Evolutionary conservation across 768 basidiomycete genomes (phyloP).

Genomic region (Tricholoma hemisulphureum): DNA sequence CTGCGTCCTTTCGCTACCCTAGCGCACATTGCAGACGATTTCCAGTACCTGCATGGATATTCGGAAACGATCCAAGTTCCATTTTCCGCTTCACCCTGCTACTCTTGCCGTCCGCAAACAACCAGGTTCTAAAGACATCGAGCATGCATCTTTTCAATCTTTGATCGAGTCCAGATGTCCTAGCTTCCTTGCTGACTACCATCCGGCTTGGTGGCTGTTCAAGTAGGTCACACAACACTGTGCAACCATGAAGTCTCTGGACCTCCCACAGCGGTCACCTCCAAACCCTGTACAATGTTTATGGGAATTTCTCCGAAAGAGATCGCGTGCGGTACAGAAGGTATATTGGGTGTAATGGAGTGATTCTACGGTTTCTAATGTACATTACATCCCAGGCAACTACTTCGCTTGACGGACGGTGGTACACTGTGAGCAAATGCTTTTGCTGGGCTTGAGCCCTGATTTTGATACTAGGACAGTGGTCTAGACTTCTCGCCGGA

Average conservation of each 20-base stretch:
- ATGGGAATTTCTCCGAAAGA: constrained; percentile 43
- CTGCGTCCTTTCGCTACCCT: background rate
- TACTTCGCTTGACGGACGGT: constrained; percentile 41
- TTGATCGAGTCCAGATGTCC: constrained; percentile 23
- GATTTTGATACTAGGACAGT: constrained; percentile 23
- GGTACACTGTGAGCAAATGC: constrained; percentile 43
- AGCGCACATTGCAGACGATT: background rate
- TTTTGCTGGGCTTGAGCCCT: background rate
- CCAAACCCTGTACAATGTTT: constrained; percentile 41
- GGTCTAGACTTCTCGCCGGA: constrained; percentile 48
- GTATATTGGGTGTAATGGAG: constrained; percentile 13
- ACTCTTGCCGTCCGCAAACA: background rate
- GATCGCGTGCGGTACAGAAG: constrained; percentile 44
- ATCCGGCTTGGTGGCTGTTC: constrained; percentile 31
- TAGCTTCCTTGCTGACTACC: constrained; percentile 23
- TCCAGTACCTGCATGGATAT: background rate
- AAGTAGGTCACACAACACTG: constrained; percentile 14
- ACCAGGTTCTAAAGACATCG: background rate
- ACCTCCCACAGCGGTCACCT: constrained; percentile 39
- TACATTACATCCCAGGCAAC: constrained; percentile 24
- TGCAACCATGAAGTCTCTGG: background rate
- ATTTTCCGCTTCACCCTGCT: constrained; percentile 1
- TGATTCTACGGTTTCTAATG: background rate
- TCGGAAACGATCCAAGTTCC: background rate
- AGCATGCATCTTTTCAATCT: background rate